phyloP scores from a whole-genome alignment of 2,329 filamentous ascomycete genomes.

The Lasiodiplodia gonubiensis region DNA sequence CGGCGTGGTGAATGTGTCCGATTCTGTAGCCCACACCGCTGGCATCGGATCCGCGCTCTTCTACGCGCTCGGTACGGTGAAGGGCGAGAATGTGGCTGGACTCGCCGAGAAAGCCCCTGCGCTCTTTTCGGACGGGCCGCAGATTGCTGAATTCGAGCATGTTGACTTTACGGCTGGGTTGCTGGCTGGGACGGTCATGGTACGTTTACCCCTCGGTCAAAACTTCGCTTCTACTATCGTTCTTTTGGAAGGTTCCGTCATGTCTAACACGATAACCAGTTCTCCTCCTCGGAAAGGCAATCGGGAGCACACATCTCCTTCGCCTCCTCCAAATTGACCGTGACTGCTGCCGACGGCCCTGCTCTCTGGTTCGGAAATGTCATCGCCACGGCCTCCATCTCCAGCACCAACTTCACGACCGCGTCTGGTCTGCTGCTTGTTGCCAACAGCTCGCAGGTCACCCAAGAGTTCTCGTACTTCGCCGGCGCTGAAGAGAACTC shows the following conservation, averaged over 20 bases:
- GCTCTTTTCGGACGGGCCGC: conserved; percentile 39
- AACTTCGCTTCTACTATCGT: neutral
- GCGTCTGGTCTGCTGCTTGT: conserved; percentile 35
- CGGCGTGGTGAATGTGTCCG: conserved; percentile 31
- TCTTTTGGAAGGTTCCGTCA: no score
- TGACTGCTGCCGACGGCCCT: conserved; percentile 28
- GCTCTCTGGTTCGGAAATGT: conserved; percentile 44
- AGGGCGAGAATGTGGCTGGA: conserved; percentile 38
- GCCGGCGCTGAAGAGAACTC: conserved; percentile 39
- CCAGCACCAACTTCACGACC: conserved; percentile 33
- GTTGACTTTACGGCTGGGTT: conserved; percentile 37
- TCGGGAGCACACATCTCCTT: conserved; percentile 35
- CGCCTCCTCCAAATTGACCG: conserved; percentile 34
- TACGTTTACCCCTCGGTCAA: neutral
- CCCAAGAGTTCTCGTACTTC: conserved; percentile 44
- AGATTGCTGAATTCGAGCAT: conserved; percentile 34
- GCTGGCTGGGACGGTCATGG: conserved; percentile 38
- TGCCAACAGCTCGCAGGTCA: conserved; percentile 39
- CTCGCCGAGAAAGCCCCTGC: conserved; percentile 35
- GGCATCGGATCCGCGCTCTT: conserved; percentile 39
- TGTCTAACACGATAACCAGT: conserved; percentile 5
- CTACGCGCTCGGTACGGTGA: conserved; percentile 40
- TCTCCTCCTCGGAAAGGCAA: conserved; percentile 31
- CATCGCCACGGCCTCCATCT: conserved; percentile 32
- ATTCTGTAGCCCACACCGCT: conserved; percentile 39